These are phyloP conservation scores for Metschnikowia matae DNA, from an alignment of 805 yeast species.

Conservation along the genomic window DNA sequence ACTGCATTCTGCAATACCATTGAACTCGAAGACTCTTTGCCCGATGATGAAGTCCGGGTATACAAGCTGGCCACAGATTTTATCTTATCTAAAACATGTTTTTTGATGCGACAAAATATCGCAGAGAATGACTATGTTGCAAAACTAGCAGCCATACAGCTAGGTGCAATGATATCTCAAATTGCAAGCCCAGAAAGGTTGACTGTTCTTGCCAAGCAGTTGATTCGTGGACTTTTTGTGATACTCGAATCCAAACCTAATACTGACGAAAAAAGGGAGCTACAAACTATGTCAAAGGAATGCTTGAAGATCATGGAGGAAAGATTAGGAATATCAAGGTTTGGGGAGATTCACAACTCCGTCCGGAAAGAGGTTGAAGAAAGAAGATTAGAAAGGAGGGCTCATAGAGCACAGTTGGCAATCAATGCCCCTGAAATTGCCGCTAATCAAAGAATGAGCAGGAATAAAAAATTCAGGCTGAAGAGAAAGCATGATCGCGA, in stretches of 20 bases:
- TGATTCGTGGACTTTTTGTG: conserved; percentile 52
- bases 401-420: conserved; percentile 71
- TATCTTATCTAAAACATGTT: conserved; percentile 59
- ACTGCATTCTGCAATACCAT: conserved; percentile 31
- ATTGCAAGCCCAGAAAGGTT: conserved; percentile 43
- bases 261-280: conserved; percentile 48
- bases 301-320: conserved; percentile 63
- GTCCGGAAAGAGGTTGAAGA: conserved; percentile 58
- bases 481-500: conserved; percentile 73
- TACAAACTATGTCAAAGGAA: conserved; percentile 53
- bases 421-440: conserved; percentile 75
- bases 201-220: conserved; percentile 39
- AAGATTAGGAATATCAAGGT: conserved; percentile 69
- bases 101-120: conserved; percentile 59
- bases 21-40: conserved; percentile 11
- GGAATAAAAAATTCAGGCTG: conserved; percentile 71
- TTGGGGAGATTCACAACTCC: conserved; percentile 53
- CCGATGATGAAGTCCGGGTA: conserved; percentile 2
- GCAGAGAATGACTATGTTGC: conserved; percentile 51
- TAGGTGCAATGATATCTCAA: conserved; percentile 61
- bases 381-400: conserved; percentile 71
- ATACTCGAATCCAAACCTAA: conserved; percentile 45
- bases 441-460: conserved; percentile 73
- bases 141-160: conserved; percentile 66
- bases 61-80: conserved; percentile 48